Conservation (phyloP, 352 stramenopile genomes). For the Globisporangium paroecandrum region DNA sequence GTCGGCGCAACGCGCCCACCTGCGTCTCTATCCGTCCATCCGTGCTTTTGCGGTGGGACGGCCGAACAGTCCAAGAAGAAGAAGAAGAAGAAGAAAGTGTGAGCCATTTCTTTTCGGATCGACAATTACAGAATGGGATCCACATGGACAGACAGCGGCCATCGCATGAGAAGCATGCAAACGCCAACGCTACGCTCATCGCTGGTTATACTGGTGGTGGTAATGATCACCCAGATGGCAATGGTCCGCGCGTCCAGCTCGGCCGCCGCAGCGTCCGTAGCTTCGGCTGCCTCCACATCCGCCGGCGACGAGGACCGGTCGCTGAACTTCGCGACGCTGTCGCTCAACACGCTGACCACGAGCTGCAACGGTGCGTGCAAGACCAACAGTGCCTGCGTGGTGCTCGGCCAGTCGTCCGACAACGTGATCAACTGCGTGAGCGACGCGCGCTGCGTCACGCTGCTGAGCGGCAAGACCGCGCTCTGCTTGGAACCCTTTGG, state of each 20-base stretch:
- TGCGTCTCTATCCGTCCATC: not conserved
- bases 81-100: not conserved
- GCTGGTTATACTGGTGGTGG: not conserved
- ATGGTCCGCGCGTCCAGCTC: not conserved
- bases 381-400: constrained; percentile 53
- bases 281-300: constrained; percentile 11
- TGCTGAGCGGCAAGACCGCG: constrained; percentile 62
- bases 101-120: not conserved
- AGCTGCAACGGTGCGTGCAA: constrained; percentile 71
- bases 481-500: constrained; percentile 63
- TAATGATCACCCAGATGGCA: not conserved
- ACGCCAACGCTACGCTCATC: not conserved
- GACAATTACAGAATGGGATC: not conserved
- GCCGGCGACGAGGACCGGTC: constrained; percentile 10
- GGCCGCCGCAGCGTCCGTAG: not conserved
- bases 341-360: constrained; percentile 72
- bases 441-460: constrained; percentile 61
- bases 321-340: constrained; percentile 12
- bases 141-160: not conserved
- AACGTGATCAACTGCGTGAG: constrained; percentile 75
- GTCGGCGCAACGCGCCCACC: not conserved
- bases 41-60: not conserved
- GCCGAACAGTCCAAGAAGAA: not conserved
- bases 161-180: not conserved
- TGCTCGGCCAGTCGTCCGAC: constrained; percentile 54